Percentiles rank a stretch among this genome's conserved stretches.
phyloP scores from a whole-genome alignment of 371 early-diverging fungal species.

The Rhizopus microsporus region DNA sequence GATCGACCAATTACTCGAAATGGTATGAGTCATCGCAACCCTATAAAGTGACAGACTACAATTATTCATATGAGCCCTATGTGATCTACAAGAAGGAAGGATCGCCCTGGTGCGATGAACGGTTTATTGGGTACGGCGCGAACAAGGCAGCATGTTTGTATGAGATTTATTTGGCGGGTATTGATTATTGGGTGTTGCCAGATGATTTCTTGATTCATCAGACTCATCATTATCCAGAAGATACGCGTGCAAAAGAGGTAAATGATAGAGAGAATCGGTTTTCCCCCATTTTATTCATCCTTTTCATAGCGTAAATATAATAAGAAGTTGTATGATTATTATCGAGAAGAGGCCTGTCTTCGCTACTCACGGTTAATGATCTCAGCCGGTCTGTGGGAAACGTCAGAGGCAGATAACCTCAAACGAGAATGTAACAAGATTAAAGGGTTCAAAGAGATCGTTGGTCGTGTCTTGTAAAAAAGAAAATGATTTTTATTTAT shows the following conservation, averaged over 20 bases:
- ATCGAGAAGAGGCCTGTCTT: slow-evolving; percentile 67
- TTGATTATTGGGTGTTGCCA: slow-evolving; percentile 66
- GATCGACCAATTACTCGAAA: slow-evolving; percentile 59
- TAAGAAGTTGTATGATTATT: slow-evolving; percentile 62
- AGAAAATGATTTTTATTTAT: background rate
- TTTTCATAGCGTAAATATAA: slow-evolving; percentile 63
- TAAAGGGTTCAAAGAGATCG: slow-evolving; percentile 31
- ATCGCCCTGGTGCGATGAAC: slow-evolving; percentile 68
- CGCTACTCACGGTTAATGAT: slow-evolving; percentile 63
- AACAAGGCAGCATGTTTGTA: slow-evolving; percentile 74
- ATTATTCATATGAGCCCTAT: slow-evolving; percentile 65
- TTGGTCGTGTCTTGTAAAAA: slow-evolving; percentile 15
- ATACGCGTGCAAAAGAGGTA: slow-evolving; percentile 65
- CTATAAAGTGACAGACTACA: slow-evolving; percentile 56
- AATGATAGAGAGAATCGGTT: slow-evolving; percentile 1
- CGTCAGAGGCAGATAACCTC: slow-evolving; percentile 17
- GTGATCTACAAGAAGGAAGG: slow-evolving; percentile 65
- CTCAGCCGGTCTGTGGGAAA: slow-evolving; percentile 24
- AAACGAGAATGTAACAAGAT: slow-evolving; percentile 27
- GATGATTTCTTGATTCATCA: slow-evolving; percentile 68
- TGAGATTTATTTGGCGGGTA: slow-evolving; percentile 65
- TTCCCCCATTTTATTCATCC: background rate
- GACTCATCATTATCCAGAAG: slow-evolving; percentile 67
- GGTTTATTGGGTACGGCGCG: slow-evolving; percentile 71
- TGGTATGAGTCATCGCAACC: slow-evolving; percentile 54